Evolutionary conservation across 768 basidiomycete species (phyloP).

Genomic region (Nidularia sp.): DNA sequence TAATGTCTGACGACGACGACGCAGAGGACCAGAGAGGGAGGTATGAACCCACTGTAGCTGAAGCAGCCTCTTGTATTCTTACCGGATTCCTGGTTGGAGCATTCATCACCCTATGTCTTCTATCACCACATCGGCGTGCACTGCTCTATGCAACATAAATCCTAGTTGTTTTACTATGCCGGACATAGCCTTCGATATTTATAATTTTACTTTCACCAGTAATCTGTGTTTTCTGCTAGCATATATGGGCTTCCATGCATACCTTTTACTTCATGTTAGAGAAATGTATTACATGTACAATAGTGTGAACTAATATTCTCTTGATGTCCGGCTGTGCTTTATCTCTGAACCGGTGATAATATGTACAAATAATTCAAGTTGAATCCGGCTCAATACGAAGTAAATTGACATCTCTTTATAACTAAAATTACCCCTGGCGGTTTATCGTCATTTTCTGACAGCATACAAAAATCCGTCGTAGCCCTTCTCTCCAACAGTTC

Average conservation of each 20-base stretch:
- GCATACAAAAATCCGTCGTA: slow-evolving; percentile 54
- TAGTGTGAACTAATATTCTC: no score
- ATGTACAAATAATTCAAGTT: no score
- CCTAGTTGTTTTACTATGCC: no score
- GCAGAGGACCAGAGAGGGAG: slow-evolving; percentile 1
- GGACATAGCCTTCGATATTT: no score
- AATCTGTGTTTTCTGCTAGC: no score
- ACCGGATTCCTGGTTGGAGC: slow-evolving; percentile 51
- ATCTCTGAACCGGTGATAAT: no score
- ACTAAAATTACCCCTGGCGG: background rate
- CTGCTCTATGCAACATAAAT: slow-evolving; percentile 22
- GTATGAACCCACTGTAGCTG: slow-evolving; percentile 17
- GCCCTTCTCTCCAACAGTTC: slow-evolving; percentile 46
- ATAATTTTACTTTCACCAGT: no score
- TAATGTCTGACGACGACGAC: slow-evolving; percentile 1
- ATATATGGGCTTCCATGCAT: no score
- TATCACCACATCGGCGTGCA: slow-evolving; percentile 27
- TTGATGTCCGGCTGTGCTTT: no score
- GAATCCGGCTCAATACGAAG: background rate
- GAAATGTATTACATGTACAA: no score
- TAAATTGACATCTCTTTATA: background rate
- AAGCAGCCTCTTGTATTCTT: slow-evolving; percentile 32
- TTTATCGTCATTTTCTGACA: background rate
- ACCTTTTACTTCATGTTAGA: no score
- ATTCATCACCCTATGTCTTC: slow-evolving; percentile 24